These are phyloP conservation scores for Coemansia sp. DNA, from an alignment of 192 early-diverging fungal genomes.

Conservation along the genomic window DNA sequence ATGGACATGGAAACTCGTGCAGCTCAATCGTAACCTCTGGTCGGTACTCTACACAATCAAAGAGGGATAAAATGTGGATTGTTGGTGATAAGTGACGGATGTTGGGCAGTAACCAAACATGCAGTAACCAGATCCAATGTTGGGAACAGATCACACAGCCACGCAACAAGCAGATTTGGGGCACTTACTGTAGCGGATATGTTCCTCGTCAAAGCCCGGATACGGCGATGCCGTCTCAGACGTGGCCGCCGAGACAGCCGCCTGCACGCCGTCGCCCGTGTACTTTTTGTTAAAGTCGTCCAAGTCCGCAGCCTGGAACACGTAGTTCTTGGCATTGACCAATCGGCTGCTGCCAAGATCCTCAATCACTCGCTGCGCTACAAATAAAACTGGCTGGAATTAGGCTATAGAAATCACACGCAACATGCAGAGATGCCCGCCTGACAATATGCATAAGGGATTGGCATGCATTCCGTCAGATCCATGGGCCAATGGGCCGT, in stretches of 20 bases:
- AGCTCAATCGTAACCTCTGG: slow-evolving; percentile 56
- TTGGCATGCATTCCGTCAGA: slow-evolving; percentile 12
- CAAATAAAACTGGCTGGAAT: neutral
- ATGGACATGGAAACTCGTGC: slow-evolving; percentile 51
- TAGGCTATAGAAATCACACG: neutral
- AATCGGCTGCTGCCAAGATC: slow-evolving; percentile 45
- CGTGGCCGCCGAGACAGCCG: slow-evolving; percentile 12
- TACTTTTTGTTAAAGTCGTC: slow-evolving; percentile 54
- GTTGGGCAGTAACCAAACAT: neutral
- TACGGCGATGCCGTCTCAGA: slow-evolving; percentile 43
- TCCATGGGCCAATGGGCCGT: slow-evolving; percentile 14
- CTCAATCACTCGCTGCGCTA: slow-evolving; percentile 52
- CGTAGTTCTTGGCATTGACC: slow-evolving; percentile 44
- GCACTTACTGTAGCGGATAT: slow-evolving; percentile 56
- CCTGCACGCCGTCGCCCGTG: slow-evolving; percentile 16
- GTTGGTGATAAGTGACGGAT: neutral
- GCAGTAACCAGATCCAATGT: neutral
- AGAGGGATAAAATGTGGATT: neutral
- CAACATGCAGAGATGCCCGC: neutral
- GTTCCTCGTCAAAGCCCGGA: slow-evolving; percentile 51
- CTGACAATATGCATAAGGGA: slow-evolving; percentile 10
- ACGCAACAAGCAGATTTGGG: neutral
- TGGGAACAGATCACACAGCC: neutral
- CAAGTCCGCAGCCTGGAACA: slow-evolving; percentile 42
- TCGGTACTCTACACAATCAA: slow-evolving; percentile 44